Conservation (phyloP, 177 flowering plant species). For the Vitis hybrid region DNA sequence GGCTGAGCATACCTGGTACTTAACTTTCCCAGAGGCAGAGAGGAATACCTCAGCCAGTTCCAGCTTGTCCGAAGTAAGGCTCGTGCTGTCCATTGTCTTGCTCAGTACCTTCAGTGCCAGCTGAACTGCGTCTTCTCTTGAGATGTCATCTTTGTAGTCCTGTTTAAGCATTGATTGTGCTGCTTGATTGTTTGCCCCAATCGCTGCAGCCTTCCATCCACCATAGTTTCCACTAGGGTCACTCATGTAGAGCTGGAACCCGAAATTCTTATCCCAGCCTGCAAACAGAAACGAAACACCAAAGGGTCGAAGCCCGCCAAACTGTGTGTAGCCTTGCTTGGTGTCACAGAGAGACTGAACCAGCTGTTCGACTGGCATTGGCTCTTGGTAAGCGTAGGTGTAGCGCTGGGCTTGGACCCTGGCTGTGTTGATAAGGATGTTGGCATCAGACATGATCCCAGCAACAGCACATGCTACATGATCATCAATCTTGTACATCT, state of each 20-base stretch:
- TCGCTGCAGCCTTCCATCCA: conserved; percentile 67
- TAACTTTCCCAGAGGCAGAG: conserved; percentile 41
- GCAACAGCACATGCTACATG: conserved; percentile 67
- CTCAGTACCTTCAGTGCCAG: conserved; percentile 60
- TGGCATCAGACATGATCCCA: conserved; percentile 68
- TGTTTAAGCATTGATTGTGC: conserved; percentile 62
- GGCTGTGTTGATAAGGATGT: conserved; percentile 58
- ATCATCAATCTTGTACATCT: conserved; percentile 66
- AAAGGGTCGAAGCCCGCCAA: conserved; percentile 66
- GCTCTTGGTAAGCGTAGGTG: conserved; percentile 51
- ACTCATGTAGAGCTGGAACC: conserved; percentile 65
- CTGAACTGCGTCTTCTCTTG: conserved; percentile 52
- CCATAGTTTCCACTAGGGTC: conserved; percentile 65
- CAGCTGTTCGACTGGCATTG: conserved; percentile 67
- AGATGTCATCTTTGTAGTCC: conserved; percentile 55
- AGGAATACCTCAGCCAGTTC: conserved; percentile 55
- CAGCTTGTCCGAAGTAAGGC: conserved; percentile 57
- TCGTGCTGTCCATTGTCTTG: conserved; percentile 66
- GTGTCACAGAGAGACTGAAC: conserved; percentile 65
- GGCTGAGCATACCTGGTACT: conserved; percentile 52
- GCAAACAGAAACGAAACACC: conserved; percentile 64
- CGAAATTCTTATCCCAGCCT: conserved; percentile 57
- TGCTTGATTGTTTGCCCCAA: conserved; percentile 62
- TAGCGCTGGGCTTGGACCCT: conserved; percentile 61
- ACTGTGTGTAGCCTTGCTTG: conserved; percentile 65